These are phyloP conservation scores for Stemphylium beticola DNA, from an alignment of 2,329 filamentous ascomycete species.

Conservation along the genomic window DNA sequence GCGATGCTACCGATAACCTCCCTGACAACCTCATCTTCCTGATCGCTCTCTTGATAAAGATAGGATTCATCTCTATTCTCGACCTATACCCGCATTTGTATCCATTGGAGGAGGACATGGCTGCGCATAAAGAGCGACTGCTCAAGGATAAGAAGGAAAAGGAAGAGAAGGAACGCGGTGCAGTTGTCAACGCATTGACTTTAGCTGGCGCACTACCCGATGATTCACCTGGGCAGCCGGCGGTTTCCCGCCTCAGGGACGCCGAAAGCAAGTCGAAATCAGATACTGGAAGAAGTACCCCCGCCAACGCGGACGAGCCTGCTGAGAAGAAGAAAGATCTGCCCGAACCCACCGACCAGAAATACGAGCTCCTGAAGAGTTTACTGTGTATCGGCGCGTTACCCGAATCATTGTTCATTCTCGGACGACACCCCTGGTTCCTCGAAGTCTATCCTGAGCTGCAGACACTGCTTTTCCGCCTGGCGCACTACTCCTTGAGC, in stretches of 20 bases:
- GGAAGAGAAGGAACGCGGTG: slow-evolving; percentile 72
- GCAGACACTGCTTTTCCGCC: slow-evolving; percentile 80
- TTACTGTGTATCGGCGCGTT: slow-evolving; percentile 89
- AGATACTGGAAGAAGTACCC: slow-evolving; percentile 53
- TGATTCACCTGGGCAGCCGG: slow-evolving; percentile 66
- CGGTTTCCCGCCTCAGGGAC: slow-evolving; percentile 57
- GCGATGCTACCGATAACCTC: slow-evolving; percentile 76
- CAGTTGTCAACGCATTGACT: slow-evolving; percentile 79
- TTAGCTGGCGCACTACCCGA: slow-evolving; percentile 87
- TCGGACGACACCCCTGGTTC: slow-evolving; percentile 92
- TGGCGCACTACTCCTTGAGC: slow-evolving; percentile 80
- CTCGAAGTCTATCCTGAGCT: slow-evolving; percentile 84
- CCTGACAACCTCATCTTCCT: slow-evolving; percentile 94
- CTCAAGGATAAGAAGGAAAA: slow-evolving; percentile 71
- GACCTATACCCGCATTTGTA: slow-evolving; percentile 94
- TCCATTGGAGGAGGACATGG: slow-evolving; percentile 84
- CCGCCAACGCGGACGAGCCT: slow-evolving; percentile 51
- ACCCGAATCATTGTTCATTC: slow-evolving; percentile 89
- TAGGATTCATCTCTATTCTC: slow-evolving; percentile 90
- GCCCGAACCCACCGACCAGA: slow-evolving; percentile 84
- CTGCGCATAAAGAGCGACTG: slow-evolving; percentile 70
- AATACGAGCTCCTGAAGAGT: slow-evolving; percentile 81
- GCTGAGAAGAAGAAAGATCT: slow-evolving; percentile 55
- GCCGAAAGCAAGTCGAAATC: slow-evolving; percentile 59
- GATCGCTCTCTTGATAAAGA: slow-evolving; percentile 90